phyloP scores from a whole-genome alignment of 1,139 yeast genomes.

The Yamadazyma atmosphaerica region DNA sequence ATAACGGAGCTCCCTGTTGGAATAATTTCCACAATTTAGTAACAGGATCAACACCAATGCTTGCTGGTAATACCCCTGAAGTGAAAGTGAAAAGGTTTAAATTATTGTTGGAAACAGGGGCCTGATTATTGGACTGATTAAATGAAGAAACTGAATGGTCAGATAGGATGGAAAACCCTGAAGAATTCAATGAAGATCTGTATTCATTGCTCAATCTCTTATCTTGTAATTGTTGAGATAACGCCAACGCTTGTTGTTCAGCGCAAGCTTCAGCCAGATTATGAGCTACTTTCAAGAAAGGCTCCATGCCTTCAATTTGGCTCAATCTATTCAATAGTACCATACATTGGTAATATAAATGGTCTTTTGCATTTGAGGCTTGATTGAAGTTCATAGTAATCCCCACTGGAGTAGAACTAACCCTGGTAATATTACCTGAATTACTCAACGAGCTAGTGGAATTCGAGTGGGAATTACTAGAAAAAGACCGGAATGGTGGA shows the following conservation, averaged over 20 bases:
- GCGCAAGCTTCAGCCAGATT: slow-evolving; percentile 61
- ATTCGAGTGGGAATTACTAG: slow-evolving; percentile 33
- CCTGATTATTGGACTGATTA: slow-evolving; percentile 4
- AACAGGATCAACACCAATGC: slow-evolving; percentile 81
- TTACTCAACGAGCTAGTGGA: slow-evolving; percentile 19
- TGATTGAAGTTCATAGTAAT: slow-evolving; percentile 53
- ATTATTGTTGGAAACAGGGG: slow-evolving; percentile 15
- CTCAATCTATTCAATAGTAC: slow-evolving; percentile 58
- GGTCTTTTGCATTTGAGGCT: slow-evolving; percentile 65
- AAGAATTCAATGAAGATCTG: slow-evolving; percentile 24
- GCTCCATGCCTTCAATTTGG: slow-evolving; percentile 68
- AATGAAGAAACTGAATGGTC: slow-evolving; percentile 19
- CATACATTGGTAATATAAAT: slow-evolving; percentile 72
- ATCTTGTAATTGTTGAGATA: slow-evolving; percentile 41
- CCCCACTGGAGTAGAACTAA: slow-evolving; percentile 45
- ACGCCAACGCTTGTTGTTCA: slow-evolving; percentile 69
- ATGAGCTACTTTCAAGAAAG: slow-evolving; percentile 62
- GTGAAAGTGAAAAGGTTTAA: slow-evolving; percentile 57
- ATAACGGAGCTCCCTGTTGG: slow-evolving; percentile 90
- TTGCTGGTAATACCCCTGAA: slow-evolving; percentile 76
- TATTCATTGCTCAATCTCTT: slow-evolving; percentile 20
- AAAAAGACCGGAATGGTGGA: slow-evolving; percentile 36
- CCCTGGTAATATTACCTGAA: slow-evolving; percentile 33
- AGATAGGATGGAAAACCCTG: slow-evolving; percentile 26
- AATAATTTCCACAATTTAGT: slow-evolving; percentile 86